Evolutionary conservation across 2,329 filamentous ascomycete species (phyloP).

Genomic region (Fusarium metavorans): DNA sequence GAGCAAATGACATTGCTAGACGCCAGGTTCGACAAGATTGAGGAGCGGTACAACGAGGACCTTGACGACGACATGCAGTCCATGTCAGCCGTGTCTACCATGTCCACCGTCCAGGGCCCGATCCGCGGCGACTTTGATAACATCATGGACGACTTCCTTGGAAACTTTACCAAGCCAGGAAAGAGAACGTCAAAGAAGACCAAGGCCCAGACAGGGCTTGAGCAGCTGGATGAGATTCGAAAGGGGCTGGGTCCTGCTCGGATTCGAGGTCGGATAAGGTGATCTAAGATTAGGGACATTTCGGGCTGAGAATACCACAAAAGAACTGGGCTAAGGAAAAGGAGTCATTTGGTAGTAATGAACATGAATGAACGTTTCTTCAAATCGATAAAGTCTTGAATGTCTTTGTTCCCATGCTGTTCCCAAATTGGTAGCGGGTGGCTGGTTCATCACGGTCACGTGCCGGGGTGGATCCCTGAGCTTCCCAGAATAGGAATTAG

Average conservation of each 20-base stretch:
- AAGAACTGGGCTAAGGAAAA: conserved; percentile 8
- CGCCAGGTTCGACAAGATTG: conserved; percentile 89
- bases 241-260: conserved; percentile 82
- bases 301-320: background rate
- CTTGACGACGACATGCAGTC: conserved; percentile 65
- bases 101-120: conserved; percentile 76
- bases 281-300: conserved; percentile 6
- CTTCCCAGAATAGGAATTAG: conserved; percentile 40
- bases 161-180: conserved; percentile 76
- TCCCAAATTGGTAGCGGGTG: background rate
- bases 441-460: conserved; percentile 31
- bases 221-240: conserved; percentile 92
- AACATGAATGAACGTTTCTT: conserved; percentile 20
- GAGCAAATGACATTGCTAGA: conserved; percentile 89
- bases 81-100: conserved; percentile 70
- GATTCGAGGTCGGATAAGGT: conserved; percentile 54
- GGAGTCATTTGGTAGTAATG: conserved; percentile 28
- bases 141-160: conserved; percentile 94
- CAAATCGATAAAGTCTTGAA: background rate
- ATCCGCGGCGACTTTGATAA: conserved; percentile 84
- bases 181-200: conserved; percentile 84
- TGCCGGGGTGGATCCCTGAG: conserved; percentile 33
- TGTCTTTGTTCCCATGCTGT: background rate
- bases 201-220: conserved; percentile 82
- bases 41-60: conserved; percentile 76